Base-by-base conservation (phyloP, 2,329 filamentous ascomycete species). In the Fusarium bulbicola region DNA sequence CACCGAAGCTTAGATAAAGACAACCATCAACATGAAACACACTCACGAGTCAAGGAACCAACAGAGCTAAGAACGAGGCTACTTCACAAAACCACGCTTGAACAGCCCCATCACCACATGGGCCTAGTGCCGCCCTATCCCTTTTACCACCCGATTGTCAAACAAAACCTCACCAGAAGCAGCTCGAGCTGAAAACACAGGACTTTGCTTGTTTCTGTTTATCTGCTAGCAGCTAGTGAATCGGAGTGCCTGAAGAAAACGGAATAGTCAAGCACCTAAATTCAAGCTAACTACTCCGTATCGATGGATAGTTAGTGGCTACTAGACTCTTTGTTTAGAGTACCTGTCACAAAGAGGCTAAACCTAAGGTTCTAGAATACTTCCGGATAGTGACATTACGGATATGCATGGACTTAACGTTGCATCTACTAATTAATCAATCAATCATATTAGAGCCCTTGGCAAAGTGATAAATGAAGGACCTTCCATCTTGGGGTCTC, bases 111-210 rank as follows among this genome's bases (percentile, higher is more conserved):
- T 63, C 39, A 40, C 49, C 30, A 30, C 47, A 50, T 32, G 42
- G 46, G 28, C 32, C 43, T 59, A 46, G 39, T 52, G 40, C 54
- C 34, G 54, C 49, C 58, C 49, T 56, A 45, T 64, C 39, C 32
- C 28, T 53, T 21, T 21, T 11, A 63, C 43, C 50, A 64, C 66
- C 66, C 69, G 66, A 69, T 34, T 47, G 43, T 59, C 65, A 52
- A 53, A 69, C 66, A n/a, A 26, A 24, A 20, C 26, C 40, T 56
- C 56, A 36, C 37, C 16, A 68, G 32, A 53, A 28, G 43, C 15
- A 6, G 39, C 13, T 14, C 16, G 20, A 34, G 28, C 7, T 34
- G 26, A 37, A 49, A 43, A n/a, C 3, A 49, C 7, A 52, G 28
- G 7, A 61, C 13, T 28, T 28, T 24, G 10, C 42, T 43, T 18